Percentiles rank a stretch among this genome's conserved stretches.
Evolutionary conservation across 768 basidiomycete species (phyloP).

Genomic region (Polyporus arcularius): DNA sequence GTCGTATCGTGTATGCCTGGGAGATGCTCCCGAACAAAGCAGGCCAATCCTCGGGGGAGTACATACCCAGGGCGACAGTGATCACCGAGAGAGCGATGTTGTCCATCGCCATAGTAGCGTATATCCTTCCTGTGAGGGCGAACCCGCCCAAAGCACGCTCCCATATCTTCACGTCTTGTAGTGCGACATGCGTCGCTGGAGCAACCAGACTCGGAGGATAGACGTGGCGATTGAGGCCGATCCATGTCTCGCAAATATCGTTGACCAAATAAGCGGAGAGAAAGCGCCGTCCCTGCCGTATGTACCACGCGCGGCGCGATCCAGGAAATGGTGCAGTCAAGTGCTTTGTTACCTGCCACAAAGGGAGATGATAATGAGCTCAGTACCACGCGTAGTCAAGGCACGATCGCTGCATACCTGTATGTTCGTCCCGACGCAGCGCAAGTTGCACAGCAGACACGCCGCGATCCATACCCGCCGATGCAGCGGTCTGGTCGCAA

Average conservation of each 20-base stretch:
- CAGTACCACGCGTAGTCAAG: neutral
- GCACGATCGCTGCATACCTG: neutral
- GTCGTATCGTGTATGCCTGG: constrained; percentile 41
- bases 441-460: no score
- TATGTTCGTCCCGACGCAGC: no score
- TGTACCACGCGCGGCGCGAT: no score
- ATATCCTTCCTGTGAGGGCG: neutral
- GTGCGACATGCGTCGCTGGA: neutral
- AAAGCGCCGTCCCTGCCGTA: no score
- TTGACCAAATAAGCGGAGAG: no score
- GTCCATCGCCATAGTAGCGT: neutral
- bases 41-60: constrained; percentile 43
- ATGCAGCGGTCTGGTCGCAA: no score
- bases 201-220: neutral
- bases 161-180: neutral
- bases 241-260: neutral
- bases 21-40: constrained; percentile 34
- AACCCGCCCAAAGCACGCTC: neutral
- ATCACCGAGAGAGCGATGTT: neutral
- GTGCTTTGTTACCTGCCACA: no score
- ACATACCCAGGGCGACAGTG: constrained; percentile 17
- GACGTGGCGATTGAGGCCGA: neutral
- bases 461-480: no score
- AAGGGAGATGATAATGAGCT: neutral
- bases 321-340: no score